Evolutionary conservation across 495 filamentous ascomycete genomes (phyloP), one percentile per base, ranked within the genome.

Genomic region (Astrothelium subdiscretum): DNA sequence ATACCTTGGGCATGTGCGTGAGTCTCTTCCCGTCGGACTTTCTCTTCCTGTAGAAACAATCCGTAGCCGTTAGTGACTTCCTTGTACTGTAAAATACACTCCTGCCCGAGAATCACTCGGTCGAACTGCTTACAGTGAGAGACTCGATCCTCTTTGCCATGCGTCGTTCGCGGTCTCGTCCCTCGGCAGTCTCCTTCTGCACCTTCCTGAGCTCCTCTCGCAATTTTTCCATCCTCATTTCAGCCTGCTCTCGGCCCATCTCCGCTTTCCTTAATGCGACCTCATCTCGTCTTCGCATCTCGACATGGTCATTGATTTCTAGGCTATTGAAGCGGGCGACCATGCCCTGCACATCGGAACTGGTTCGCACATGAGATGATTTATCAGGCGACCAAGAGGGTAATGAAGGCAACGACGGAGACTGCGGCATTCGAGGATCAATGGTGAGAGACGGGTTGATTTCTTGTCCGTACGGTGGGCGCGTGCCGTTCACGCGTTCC

Each of bases 241-340:
- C 90, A 22, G 89, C 89, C 74, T 92, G 89, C 73, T 95, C 90
- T 40, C 91, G 82, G 31, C 89, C 91, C 43, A 94, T 76, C 72
- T 92, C 86, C 32, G 90, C 89, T 61, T 89, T 77, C 75, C 87
- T 87, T 18, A 94, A 74, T 54, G 89, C 89, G 27, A 88, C 88
- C 67, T 89, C 83, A 63, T 81, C 81, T 31, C 77, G 80, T 68
- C 81, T 83, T 69, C 79, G 75, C 73, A 80, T 79, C 68, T 77
- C 82, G 68, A 79, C 83, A 61, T 67, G 65, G 64, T 77, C 75
- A 59, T 69, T 67, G 60, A 76, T 67, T 43, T 73, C 71, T 38
- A 96, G 75, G 57, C 79, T 82, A 75, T 95, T 92, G 68, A 95
- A 87, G 64, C 86, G 89, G 29, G 84, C 86, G 67, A 95, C 90